Evolutionary conservation across 2,329 filamentous ascomycete genomes (phyloP), one percentile per base, ranked within the genome.

Genomic region (Metarhizium album): DNA sequence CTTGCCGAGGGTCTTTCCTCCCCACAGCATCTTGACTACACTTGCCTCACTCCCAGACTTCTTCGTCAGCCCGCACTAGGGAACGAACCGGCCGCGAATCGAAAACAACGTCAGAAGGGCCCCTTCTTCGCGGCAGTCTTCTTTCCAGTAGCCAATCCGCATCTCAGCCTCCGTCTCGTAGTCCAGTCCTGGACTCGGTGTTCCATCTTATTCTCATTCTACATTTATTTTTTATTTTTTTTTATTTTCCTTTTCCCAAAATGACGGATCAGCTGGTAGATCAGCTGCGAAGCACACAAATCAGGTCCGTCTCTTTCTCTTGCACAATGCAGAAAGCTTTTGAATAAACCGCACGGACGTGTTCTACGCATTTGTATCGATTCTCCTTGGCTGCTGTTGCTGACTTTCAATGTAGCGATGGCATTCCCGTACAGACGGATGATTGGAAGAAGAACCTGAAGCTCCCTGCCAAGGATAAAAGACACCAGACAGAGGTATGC

Each of bases 361-460:
- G n/a, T n/a, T n/a, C 43, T 46, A 18, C n/a, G 18, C 33, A 14
- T 24, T 29, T 42, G 11, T n/a, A n/a, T n/a, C n/a, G n/a, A n/a
- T 38, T n/a, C 35, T n/a, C 14, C 35, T 16, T 7, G n/a, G 16
- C 18, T 40, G 37, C 27, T n/a, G 6, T 45, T 47, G 20, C 49
- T 54, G 47, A 54, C 49, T 11, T 42, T n/a, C n/a, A 23, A 14
- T 29, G 59, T 60, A 75, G 72, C 64, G 74, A 80, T 62, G 71
- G 68, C 59, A 58, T 71, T 57, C 65, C 70, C 60, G 67, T 74
- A 54, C 59, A 57, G 48, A 63, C 57, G 48, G 79, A 81, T 29
- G 82, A 89, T 64, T 91, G 87, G 87, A 87, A 87, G 71, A 78
- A 82, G 62, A 79, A 70, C 53, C 70, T 91, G 53, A 88, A 86